Evolutionary conservation across 176 grass and related monocot species (phyloP), one percentile per base, ranked within the genome.

Genomic region (Saccharum officinarum): DNA sequence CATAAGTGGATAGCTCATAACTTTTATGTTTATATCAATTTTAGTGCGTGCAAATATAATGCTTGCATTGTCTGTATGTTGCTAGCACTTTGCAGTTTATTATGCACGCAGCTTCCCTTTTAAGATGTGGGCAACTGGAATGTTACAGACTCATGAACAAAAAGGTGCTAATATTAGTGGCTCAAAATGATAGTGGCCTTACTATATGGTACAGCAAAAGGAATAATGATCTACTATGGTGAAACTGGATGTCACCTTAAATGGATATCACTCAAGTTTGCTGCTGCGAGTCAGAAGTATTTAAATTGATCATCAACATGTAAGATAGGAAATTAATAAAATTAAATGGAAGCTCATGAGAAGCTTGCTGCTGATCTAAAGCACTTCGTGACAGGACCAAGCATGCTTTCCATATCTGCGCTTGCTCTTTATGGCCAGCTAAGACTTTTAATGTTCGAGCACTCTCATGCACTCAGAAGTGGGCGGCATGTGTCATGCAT

Each of bases 1-100:
- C 22, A 82, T 7, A 82, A 45, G 37, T 44, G 25, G 34, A 14
- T 67, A 59, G 39, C 20, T 37, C 20, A 10, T 39, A 8, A 90
- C 67, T 90, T 90, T 66, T 36, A 77, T 34, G 59, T 67, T 84
- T 36, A 79, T 31, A 79, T 31, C 25, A 18, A 44, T 9, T 77
- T 81, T 84, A 60, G 36, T 36, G 28, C 22, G 12, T 33, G 64
- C 10, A 17, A 63, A 26, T 20, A 54, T 73, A 17, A 20, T 20
- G 25, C 25, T 25, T 28, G 18, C 42, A 17, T 44, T 78, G 73
- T 28, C 73, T 82, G 45, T 45, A 86, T 86, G 72, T 57, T 46
- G 73, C 50, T 86, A 78, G 79, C 71, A 55, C 62, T 59, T 90
- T 86, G 83, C 57, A 15, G 72, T 73, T 90, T 82, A 82, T 82